Percentiles rank a stretch among this genome's conserved stretches.
These are phyloP conservation scores for Arxiozyma slooffiae DNA, from an alignment of 1,139 yeast genomes.

Conservation along the genomic window DNA sequence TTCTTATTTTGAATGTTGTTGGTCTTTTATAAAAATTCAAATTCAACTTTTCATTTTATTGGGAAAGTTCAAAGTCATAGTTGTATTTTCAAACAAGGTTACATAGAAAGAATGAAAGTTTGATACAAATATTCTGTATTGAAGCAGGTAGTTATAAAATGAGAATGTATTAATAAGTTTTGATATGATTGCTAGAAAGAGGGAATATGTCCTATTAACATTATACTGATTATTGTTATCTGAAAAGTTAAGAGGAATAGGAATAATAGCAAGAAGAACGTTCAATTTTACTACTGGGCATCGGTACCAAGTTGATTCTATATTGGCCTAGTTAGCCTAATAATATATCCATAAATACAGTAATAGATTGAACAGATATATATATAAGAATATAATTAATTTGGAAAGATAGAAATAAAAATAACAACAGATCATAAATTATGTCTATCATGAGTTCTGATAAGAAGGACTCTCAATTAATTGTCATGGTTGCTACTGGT, in stretches of 20 bases:
- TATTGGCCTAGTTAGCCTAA: too few relatives aligned
- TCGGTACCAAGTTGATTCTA: too few relatives aligned
- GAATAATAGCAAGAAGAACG: too few relatives aligned
- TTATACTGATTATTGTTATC: neutral
- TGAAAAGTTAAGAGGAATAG: neutral
- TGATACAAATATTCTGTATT: neutral
- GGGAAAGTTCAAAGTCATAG: neutral
- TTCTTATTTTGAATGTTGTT: neutral
- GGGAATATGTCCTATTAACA: neutral
- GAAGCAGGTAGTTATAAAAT: too few relatives aligned
- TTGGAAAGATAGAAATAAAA: neutral
- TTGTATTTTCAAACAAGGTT: neutral
- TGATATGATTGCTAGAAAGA: neutral
- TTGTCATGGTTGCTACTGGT: conserved; percentile 3
- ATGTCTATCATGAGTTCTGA: neutral
- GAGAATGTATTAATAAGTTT: too few relatives aligned
- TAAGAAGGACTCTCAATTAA: neutral
- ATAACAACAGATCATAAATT: neutral
- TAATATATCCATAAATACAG: too few relatives aligned
- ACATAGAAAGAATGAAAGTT: too few relatives aligned
- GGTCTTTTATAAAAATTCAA: neutral
- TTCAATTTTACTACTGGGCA: neutral
- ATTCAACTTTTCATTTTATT: neutral
- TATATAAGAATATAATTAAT: too few relatives aligned
- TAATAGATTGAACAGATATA: too few relatives aligned